Base-by-base conservation (phyloP, 2,329 filamentous ascomycete species). In the Alternaria sp. region DNA sequence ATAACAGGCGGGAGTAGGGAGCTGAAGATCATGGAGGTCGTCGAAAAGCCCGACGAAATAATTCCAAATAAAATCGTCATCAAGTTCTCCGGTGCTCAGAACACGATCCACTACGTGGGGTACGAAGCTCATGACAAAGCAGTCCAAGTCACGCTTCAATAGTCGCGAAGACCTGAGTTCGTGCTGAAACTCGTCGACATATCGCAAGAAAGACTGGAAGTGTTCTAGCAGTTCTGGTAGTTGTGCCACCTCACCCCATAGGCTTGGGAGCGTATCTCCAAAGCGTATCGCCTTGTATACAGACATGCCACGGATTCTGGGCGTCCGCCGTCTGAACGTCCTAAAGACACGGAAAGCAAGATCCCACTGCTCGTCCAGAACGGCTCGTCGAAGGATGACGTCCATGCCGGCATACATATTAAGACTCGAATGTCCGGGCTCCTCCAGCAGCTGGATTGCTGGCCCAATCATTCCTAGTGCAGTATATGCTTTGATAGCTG, bases 401-500 rank as follows among this genome's bases (percentile, higher is more conserved):
- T 74, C 70, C 6, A 72, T 74, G 16, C 77, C 77, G 38, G 74
- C 58, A 34, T 68, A 57, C 11, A 65, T 59, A 16, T 64, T 30
- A 20, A 54, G 45, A 11, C 51, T 20, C 11, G 46, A 14, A 10
- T 12, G 32, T 8, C 18, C 66, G 11, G 82, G 81, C 66, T 82
- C 74, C 40, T 79, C 65, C 57, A 83, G 82, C n/a, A 85, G 67
- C 14, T 68, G 57, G 11, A 80, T 73, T 11, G 82, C 78, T 4
- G 69, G 67, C 3, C 78, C 76, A 14, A 79, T 60, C 59, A 81
- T 74, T 20, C 78, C 71, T 16, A 82, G 72, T n/a, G 66, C 71
- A 27, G 86, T 63, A 60, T 83, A 79, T 22, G 85, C 80, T 44
- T 76, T 75, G 22, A 84, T 79, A 27, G 81, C 78, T 41, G 77